Percentiles rank a stretch among this genome's conserved stretches.
phyloP scores from a whole-genome alignment of 441 rosid species.

The Pelargonium fulgidum region DNA sequence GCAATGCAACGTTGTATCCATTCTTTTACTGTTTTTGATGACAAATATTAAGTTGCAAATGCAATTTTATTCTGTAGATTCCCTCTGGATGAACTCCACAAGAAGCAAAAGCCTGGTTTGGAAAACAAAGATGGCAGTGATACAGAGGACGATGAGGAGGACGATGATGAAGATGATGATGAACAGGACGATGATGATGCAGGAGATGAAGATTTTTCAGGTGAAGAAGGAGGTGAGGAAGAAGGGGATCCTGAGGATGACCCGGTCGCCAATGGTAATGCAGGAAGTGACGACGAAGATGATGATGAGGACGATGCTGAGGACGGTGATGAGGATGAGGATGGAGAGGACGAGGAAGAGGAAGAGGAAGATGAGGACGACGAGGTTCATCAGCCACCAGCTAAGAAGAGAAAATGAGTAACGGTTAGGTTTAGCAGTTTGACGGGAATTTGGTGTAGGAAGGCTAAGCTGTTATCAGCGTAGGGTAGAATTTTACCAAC shows the following conservation, averaged over 20 bases:
- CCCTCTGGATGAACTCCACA: slow-evolving; percentile 38
- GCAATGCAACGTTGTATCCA: neutral
- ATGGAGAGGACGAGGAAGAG: neutral
- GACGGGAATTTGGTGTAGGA: neutral
- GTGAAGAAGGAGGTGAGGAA: neutral
- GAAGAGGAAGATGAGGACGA: neutral
- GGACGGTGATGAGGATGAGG: neutral
- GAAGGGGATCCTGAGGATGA: slow-evolving; percentile 1
- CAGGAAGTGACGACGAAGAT: neutral
- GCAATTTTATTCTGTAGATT: slow-evolving; percentile 32
- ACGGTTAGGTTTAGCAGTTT: neutral
- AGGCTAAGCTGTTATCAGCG: neutral
- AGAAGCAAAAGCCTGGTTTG: slow-evolving; percentile 29
- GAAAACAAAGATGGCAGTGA: slow-evolving; percentile 57
- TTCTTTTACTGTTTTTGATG: neutral
- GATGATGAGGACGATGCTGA: neutral
- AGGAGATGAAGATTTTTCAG: slow-evolving; percentile 6
- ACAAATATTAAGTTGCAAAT: neutral
- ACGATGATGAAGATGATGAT: slow-evolving; percentile 29
- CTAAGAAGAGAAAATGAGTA: slow-evolving; percentile 1
- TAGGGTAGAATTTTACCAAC: slow-evolving; percentile 2
- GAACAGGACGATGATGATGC: slow-evolving; percentile 36
- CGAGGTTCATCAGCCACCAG: neutral
- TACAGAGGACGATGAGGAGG: slow-evolving; percentile 42
- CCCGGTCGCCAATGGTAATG: neutral